A percentile compares a stretch with the other conserved stretches of the same genome.
Conservation (phyloP, 805 yeast species). For the Sugiyamaella smithiae region DNA sequence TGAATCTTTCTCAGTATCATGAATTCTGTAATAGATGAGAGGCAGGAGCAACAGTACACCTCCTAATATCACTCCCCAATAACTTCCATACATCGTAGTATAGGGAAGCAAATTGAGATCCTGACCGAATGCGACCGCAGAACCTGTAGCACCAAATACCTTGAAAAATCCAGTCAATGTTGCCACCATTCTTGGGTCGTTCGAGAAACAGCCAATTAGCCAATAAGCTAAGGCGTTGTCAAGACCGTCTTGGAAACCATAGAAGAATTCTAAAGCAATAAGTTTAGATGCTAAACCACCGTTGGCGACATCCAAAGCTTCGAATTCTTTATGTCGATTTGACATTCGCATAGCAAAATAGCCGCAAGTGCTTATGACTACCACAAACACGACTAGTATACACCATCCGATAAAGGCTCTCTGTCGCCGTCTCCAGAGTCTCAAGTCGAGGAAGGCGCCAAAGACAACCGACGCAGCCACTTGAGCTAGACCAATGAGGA, state of each 20-base stretch:
- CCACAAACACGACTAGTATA: conserved; percentile 37
- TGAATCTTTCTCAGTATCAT: conserved; percentile 10
- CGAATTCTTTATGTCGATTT: conserved; percentile 18
- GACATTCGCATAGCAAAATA: conserved; percentile 21
- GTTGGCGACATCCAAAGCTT: conserved; percentile 19
- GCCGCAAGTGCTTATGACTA: conserved; percentile 42
- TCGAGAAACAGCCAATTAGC: conserved; percentile 45
- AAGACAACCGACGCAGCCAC: conserved; percentile 51
- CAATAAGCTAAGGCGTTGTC: conserved; percentile 45
- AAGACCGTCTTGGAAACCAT: conserved; percentile 45
- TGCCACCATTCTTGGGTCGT: conserved; percentile 33
- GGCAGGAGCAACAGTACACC: conserved; percentile 14
- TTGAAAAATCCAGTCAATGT: conserved; percentile 46
- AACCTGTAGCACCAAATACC: conserved; percentile 48
- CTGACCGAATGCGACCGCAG: conserved; percentile 44
- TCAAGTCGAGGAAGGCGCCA: conserved; percentile 47
- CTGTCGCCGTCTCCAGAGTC: conserved; percentile 36
- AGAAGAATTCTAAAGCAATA: conserved; percentile 47
- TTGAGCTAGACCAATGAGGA: conserved; percentile 58
- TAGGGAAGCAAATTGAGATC: conserved; percentile 14
- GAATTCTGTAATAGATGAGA: conserved; percentile 13
- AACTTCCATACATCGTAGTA: conserved; percentile 15
- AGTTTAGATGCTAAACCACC: conserved; percentile 38
- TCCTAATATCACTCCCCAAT: conserved; percentile 14
- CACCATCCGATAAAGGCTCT: conserved; percentile 49